phyloP scores from a whole-genome alignment of 2,329 filamentous ascomycete species.

The Diaporthe citriasiana region DNA sequence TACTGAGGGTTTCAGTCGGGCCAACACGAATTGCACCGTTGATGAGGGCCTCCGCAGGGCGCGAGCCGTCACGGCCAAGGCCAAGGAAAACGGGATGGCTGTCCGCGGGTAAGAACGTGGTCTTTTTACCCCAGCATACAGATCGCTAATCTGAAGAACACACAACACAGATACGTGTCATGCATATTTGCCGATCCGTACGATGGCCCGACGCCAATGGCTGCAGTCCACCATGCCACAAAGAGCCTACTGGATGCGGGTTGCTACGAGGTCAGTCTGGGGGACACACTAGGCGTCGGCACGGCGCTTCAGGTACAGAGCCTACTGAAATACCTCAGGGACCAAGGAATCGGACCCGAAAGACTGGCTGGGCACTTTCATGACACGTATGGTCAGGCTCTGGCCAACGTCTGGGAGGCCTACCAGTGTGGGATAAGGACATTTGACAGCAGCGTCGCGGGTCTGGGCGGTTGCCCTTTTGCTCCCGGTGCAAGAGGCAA shows the following conservation, averaged over 20 bases:
- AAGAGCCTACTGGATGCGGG: conserved; percentile 70
- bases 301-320: conserved; percentile 54
- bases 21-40: conserved; percentile 72
- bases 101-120: conserved; percentile 58
- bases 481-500: conserved; percentile 72
- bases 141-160: too few species aligned
- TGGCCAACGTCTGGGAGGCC: conserved; percentile 75
- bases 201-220: conserved; percentile 50
- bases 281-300: conserved; percentile 76
- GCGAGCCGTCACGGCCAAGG: conserved; percentile 60
- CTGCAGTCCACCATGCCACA: conserved; percentile 54
- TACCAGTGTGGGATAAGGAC: conserved; percentile 74
- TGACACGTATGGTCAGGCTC: conserved; percentile 78
- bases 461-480: conserved; percentile 78
- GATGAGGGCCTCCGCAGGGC: conserved; percentile 66
- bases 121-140: background rate
- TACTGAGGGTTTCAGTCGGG: conserved; percentile 69
- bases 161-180: conserved; percentile 60
- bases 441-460: conserved; percentile 77
- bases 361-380: conserved; percentile 79
- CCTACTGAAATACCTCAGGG: conserved; percentile 53
- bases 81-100: conserved; percentile 57
- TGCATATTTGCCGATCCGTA: conserved; percentile 69
- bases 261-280: conserved; percentile 76
- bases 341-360: conserved; percentile 65